phyloP scores from a whole-genome alignment of 2,329 filamentous ascomycete species.

The Aspergillus nomiae region DNA sequence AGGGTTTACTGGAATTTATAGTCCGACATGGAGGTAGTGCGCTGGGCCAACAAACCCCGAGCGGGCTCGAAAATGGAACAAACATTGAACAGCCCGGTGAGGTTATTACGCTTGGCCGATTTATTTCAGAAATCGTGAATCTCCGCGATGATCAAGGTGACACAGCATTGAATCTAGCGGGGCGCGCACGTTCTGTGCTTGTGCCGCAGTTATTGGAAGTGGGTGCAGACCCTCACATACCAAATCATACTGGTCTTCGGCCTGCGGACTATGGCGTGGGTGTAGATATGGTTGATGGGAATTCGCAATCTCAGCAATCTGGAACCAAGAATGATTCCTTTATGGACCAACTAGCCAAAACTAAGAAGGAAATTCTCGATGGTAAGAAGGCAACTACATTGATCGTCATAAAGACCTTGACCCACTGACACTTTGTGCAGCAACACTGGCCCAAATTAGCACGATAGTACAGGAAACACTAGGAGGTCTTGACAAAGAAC shows the following conservation, averaged over 20 bases:
- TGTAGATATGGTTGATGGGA: slow-evolving; percentile 59
- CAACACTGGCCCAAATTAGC: slow-evolving; percentile 40
- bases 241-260: slow-evolving; percentile 84
- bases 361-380: slow-evolving; percentile 49
- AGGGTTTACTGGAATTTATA: slow-evolving; percentile 91
- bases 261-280: slow-evolving; percentile 95
- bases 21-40: slow-evolving; percentile 76
- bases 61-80: slow-evolving; percentile 29
- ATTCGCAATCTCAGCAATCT: slow-evolving; percentile 48
- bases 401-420: not conserved
- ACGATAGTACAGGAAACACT: slow-evolving; percentile 80
- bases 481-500: slow-evolving; percentile 74
- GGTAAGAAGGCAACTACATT: slow-evolving; percentile 30
- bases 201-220: slow-evolving; percentile 97
- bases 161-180: slow-evolving; percentile 90
- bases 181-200: slow-evolving; percentile 91
- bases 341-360: slow-evolving; percentile 46
- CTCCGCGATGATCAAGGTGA: slow-evolving; percentile 92
- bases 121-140: slow-evolving; percentile 97
- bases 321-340: slow-evolving; percentile 47
- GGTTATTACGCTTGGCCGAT: slow-evolving; percentile 85
- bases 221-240: slow-evolving; percentile 86
- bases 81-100: slow-evolving; percentile 43
- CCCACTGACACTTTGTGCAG: slow-evolving; percentile 39
- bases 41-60: slow-evolving; percentile 52